Evolutionary conservation across 257 asterid genomes (phyloP), one percentile per base, ranked within the genome.

Genomic region (Catharanthus roseus): DNA sequence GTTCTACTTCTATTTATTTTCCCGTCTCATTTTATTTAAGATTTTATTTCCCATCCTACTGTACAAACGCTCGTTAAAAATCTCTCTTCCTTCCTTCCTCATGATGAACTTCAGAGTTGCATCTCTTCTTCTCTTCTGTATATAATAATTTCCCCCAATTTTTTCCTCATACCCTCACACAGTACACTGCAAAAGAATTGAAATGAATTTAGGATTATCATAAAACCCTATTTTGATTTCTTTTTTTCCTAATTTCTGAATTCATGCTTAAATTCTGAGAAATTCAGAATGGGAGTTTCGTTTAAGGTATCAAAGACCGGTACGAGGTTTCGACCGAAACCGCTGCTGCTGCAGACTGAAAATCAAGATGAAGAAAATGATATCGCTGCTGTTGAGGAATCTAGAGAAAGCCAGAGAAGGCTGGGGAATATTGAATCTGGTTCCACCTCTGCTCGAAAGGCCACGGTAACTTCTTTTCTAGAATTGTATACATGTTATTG

Each of bases 241-340:
- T 47, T 47, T 47, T 15, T 15, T 15, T 47, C 21, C 8, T 12
- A 61, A 61, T 18, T 38, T 38, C n/a, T 33, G 45, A 31, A 15
- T 28, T 10, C 36, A 38, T 38, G 5, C 42, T n/a, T 1, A 8
- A 49, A 41, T 23, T 66, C 36, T 13, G 55, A 41, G 70, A 66
- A 41, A 44, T 66, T 47, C 44, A 49, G 41, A 57, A 93, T 95
- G 99, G 99, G 96, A 82, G 57, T 95, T 79, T 95, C 99, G n/a
- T 95, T 95, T 65, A 87, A 82, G 90, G 89, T 95, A 58, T 83
- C 97, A 23, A 88, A 79, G 77, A 86, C 83, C 16, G 99, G 99
- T 10, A 70, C 77, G 77, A 78, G 97, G 73, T 87, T 83, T 83
- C 88, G 77, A 19, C 87, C 86, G 54, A 85, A 85, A 58, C 78